Evolutionary conservation across 176 grass and related monocot genomes (phyloP).

Genomic region (Coix lacrymajobi): DNA sequence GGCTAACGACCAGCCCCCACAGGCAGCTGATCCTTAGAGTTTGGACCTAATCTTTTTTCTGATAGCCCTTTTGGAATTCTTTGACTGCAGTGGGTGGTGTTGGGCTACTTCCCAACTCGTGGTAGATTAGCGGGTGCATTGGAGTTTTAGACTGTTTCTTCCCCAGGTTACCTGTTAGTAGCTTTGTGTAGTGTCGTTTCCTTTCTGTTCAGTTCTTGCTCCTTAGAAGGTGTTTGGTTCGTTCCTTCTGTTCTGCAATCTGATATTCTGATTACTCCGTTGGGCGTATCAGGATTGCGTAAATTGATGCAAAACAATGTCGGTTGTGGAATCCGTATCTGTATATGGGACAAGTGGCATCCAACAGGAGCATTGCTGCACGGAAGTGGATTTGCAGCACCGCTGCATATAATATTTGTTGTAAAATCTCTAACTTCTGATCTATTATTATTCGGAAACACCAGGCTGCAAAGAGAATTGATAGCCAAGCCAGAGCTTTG

Average conservation of each 20-base stretch:
- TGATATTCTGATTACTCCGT: neutral
- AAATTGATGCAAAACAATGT: neutral
- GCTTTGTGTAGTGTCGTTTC: neutral
- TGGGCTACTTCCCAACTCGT: neutral
- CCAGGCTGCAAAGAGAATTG: no score
- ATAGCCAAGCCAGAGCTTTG: no score
- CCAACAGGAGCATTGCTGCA: neutral
- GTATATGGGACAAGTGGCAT: neutral
- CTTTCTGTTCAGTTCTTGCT: neutral
- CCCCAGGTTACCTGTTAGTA: neutral
- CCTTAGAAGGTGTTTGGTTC: neutral
- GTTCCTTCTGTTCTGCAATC: neutral
- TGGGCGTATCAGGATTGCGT: neutral
- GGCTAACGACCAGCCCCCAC: neutral
- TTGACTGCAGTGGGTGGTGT: neutral
- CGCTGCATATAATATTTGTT: neutral
- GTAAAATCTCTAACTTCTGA: no score
- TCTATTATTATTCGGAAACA: no score
- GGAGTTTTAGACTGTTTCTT: neutral
- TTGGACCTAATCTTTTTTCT: neutral
- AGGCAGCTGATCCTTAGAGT: neutral
- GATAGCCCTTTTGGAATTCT: neutral
- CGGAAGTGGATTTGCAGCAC: neutral
- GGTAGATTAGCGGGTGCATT: neutral
- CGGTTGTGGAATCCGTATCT: neutral